Base-by-base conservation (phyloP, 352 stramenopile species). In the Phytophthora tubulina region DNA sequence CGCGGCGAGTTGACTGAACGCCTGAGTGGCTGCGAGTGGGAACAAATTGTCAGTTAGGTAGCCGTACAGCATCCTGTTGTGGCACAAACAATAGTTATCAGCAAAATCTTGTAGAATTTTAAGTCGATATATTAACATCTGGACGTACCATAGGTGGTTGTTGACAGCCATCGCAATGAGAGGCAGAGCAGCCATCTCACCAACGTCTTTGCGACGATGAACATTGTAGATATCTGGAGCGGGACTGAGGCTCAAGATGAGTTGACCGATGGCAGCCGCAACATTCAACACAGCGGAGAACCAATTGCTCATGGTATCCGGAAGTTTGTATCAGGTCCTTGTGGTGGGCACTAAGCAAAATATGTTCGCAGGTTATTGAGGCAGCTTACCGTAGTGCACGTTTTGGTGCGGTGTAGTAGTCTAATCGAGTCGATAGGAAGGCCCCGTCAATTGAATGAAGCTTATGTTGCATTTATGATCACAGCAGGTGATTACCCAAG, bases 151-250 rank as follows among this genome's bases (percentile, higher is more conserved):
- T 33, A 49, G 50, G 21, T 75, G 66, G 21, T 64, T 63, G 31
- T 75, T 78, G 6, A 73, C 67, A 33, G 45, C 63, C 58, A 70
- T 68, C 6, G 62, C 39, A 0, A 79, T 52, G 15, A 79, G 56
- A 3, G 72, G 72, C 6, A 79, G 57, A 1, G 56, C 67, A 5
- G 45, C 60, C 61, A 73, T 67, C n/a, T 67, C 65, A 1, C 72
- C 72, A 0, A 57, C 75, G 30, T 27, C 53, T 59, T 70, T 60
- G 44, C 61, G 55, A 8, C 53, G 36, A 62, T 79, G 62, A 44
- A 72, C 64, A 32, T 64, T 63, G 67, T 70, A 67, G 17, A 76
- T 63, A 13, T 75, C 62, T 3, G 59, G 44, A 17, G 44, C 41
- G 30, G 67, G 63, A 44, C 72, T 79, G 39, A 79, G 60, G 46